Evolutionary conservation across 2,329 filamentous ascomycete genomes (phyloP).

Genomic region (Graphilbum fragrans): DNA sequence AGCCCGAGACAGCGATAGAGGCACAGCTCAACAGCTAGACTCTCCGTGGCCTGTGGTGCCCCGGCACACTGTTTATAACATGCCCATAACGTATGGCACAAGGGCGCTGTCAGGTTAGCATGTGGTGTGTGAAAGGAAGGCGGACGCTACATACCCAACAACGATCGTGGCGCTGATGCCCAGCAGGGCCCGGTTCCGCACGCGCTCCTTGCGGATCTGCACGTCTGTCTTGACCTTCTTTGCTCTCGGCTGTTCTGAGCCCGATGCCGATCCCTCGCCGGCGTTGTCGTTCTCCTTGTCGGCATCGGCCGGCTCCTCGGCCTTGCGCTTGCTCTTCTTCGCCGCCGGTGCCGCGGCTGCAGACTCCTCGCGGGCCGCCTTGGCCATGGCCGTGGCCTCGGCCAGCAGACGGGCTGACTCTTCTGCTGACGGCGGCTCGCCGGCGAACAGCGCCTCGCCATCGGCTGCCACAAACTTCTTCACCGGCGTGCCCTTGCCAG

Average conservation of each 20-base stretch:
- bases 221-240: slow-evolving; percentile 78
- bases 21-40: background rate
- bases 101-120: slow-evolving; percentile 12
- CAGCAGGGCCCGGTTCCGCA: slow-evolving; percentile 73
- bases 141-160: slow-evolving; percentile 60
- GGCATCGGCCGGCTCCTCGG: slow-evolving; percentile 51
- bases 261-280: slow-evolving; percentile 2
- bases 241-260: slow-evolving; percentile 11
- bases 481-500: background rate
- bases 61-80: slow-evolving; percentile 9
- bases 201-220: slow-evolving; percentile 72
- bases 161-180: slow-evolving; percentile 80
- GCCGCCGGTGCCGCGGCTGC: slow-evolving; percentile 24
- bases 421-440: slow-evolving; percentile 60
- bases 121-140: background rate
- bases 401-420: slow-evolving; percentile 76
- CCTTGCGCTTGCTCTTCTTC: slow-evolving; percentile 60
- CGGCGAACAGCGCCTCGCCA: slow-evolving; percentile 58
- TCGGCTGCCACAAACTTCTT: slow-evolving; percentile 47
- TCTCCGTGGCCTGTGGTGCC: background rate
- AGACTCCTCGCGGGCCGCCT: slow-evolving; percentile 39
- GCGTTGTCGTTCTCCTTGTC: slow-evolving; percentile 39
- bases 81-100: slow-evolving; percentile 15
- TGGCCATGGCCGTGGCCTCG: slow-evolving; percentile 80
- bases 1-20: background rate